Evolutionary conservation across 148 eudicot species (phyloP), one percentile per base, ranked within the genome.

Genomic region (Spergularia bocconei): DNA sequence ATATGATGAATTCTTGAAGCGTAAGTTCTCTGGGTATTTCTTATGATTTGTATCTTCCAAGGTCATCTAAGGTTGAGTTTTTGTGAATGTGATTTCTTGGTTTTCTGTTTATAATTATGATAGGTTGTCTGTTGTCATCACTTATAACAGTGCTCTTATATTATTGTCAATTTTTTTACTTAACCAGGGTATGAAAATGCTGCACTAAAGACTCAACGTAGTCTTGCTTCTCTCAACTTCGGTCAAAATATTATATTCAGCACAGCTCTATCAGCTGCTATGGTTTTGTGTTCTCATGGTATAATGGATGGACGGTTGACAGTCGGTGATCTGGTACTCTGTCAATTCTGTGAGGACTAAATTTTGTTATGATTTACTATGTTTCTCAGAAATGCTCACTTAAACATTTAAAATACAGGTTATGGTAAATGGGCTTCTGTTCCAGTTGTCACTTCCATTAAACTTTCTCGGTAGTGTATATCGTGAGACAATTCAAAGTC

Each of bases 391-490:
- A 55, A 13, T 44, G 51, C 19, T n/a, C 10, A 65, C 68, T 79
- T 36, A 48, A 67, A 70, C 11, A 50, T 25, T 78, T 29, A 13
- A 17, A 78, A 54, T 76, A 74, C 84, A 93, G 98, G 98, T 93
- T 73, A 91, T 93, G 98, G 97, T 93, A 73, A 93, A 93, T 79
- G 98, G 98, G 70, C 93, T 93, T 36, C 91, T 93, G 19, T 91
- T 93, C 86, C 98, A 93, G 81, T 84, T 91, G 57, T 93, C 98
- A 78, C 89, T 93, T 72, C 98, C 98, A 16, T 89, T 93, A 61
- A 93, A 93, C 82, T 93, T 91, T 83, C 98, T 93, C 79, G 98
- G 98, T 58, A 85, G 97, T 79, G 98, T 93, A 33, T 93, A 93
- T 82, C 93, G 98, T 71, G 98, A 93, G 86, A 93, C 98, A 58